phyloP scores from a whole-genome alignment of 2,329 filamentous ascomycete genomes.

The Pseudocercospora pini-densiflorae region DNA sequence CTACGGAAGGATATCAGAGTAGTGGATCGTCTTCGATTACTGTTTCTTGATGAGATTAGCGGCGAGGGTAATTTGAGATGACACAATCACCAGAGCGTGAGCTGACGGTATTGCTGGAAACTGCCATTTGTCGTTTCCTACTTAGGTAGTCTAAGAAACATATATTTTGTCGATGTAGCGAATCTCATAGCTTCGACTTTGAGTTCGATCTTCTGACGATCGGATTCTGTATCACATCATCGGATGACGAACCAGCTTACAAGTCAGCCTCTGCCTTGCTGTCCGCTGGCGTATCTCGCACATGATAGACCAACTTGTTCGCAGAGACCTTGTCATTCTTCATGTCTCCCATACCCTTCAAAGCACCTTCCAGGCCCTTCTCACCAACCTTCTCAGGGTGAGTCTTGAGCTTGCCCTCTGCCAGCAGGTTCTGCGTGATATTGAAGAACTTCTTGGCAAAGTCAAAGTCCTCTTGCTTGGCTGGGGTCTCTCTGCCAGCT shows the following conservation, averaged over 20 bases:
- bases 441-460: conserved; percentile 49
- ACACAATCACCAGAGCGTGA: too few species aligned
- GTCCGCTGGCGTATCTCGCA: conserved; percentile 31
- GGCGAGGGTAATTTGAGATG: too few species aligned
- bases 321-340: conserved; percentile 52
- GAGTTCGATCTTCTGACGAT: neutral
- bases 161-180: neutral
- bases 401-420: conserved; percentile 49
- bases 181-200: neutral
- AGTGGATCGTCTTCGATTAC: conserved; percentile 46
- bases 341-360: conserved; percentile 51
- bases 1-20: conserved; percentile 50
- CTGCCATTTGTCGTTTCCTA: neutral
- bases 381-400: conserved; percentile 48
- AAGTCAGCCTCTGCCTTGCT: conserved; percentile 29
- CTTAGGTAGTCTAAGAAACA: neutral
- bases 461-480: conserved; percentile 44
- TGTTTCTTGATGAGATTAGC: conserved; percentile 28
- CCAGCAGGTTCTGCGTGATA: conserved; percentile 47
- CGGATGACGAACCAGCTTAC: conserved; percentile 10
- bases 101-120: too few species aligned
- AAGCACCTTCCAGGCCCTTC: conserved; percentile 50
- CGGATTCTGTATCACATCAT: neutral
- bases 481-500: conserved; percentile 26
- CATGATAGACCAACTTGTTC: conserved; percentile 53